A percentile compares a stretch with the other conserved stretches of the same genome.
Conservation (phyloP, 1,284 basidiomycete genomes). For the Ceratobasidium sp. region DNA sequence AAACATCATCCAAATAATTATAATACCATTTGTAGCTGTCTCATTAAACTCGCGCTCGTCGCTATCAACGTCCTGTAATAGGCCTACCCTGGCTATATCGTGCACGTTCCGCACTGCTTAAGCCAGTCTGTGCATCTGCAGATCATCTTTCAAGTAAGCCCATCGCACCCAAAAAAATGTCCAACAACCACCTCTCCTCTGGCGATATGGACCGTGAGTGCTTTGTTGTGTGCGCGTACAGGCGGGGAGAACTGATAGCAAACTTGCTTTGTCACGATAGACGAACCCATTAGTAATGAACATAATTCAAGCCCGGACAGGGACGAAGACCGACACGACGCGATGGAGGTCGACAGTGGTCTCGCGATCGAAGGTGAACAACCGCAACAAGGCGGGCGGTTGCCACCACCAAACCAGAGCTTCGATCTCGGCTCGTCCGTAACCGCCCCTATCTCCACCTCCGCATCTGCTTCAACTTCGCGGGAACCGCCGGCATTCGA, state of each 20-base stretch:
- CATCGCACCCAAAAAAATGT: neutral
- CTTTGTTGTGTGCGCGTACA: neutral
- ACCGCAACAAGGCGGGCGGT: neutral
- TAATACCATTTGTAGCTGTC: too few species aligned
- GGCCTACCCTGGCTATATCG: neutral
- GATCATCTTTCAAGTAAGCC: neutral
- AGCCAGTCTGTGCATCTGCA: neutral
- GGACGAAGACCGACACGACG: slow-evolving; percentile 38
- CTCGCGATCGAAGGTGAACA: slow-evolving; percentile 19
- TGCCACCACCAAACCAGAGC: neutral
- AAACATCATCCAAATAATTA: too few species aligned
- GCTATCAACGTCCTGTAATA: neutral
- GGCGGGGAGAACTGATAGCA: neutral
- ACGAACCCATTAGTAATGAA: slow-evolving; percentile 23
- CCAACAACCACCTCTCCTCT: neutral
- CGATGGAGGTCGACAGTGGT: slow-evolving; percentile 36
- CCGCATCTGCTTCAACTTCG: neutral
- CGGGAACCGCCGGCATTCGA: slow-evolving; percentile 39
- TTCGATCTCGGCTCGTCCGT: slow-evolving; percentile 1
- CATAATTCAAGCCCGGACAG: slow-evolving; percentile 1
- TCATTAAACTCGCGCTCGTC: neutral
- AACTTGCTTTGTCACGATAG: slow-evolving; percentile 17
- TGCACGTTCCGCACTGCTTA: slow-evolving; percentile 11
- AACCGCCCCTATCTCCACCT: neutral
- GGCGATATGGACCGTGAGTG: slow-evolving; percentile 14